Evolutionary conservation across 805 yeast genomes (phyloP), one percentile per base, ranked within the genome.

Genomic region (Lachancea nothofagi): DNA sequence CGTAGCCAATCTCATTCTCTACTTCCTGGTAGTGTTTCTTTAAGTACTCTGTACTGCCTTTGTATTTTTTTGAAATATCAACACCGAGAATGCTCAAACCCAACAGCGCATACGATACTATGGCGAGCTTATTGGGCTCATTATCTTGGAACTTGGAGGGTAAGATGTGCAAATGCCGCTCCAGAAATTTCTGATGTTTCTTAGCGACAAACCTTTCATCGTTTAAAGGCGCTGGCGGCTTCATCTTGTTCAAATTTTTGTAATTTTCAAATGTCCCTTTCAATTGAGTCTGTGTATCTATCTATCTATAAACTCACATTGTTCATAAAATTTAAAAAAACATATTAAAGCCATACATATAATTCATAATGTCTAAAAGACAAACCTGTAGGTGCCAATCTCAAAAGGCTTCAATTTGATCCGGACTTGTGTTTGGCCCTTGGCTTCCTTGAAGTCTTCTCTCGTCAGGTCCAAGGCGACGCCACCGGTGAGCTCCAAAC

Each of bases 351-450:
- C 7, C 33, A 27, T 27, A 36, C 9, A 2, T 27, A 34, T 33
- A 21, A 12, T 33, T n/a, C 24, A n/a, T n/a, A 7, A 12, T 22
- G 7, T 28, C 34, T 42, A 44, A 36, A 62, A 56, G 23, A 53
- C 54, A 15, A 68, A 35, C 42, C 62, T 64, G 43, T 54, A 64
- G 17, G 67, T 57, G 3, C 82, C 83, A 45, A 89, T 75, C 57
- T 88, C 96, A 61, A 89, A 89, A 3, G 89, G 83, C 47, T 83
- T 72, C 45, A 86, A 69, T 1, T 56, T 51, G 28, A 83, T 65
- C 12, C 65, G 64, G 26, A 71, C 53, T 40, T 67, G 64, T 21
- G 69, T 70, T 40, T 64, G 59, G 7, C 40, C 41, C 3, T 36
- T 50, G 10, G 52, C 48, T 30, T 63, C 67, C 39, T 70, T 72